Base-by-base conservation (phyloP, 495 filamentous ascomycete species). In the Aspergillus kassunensis region DNA sequence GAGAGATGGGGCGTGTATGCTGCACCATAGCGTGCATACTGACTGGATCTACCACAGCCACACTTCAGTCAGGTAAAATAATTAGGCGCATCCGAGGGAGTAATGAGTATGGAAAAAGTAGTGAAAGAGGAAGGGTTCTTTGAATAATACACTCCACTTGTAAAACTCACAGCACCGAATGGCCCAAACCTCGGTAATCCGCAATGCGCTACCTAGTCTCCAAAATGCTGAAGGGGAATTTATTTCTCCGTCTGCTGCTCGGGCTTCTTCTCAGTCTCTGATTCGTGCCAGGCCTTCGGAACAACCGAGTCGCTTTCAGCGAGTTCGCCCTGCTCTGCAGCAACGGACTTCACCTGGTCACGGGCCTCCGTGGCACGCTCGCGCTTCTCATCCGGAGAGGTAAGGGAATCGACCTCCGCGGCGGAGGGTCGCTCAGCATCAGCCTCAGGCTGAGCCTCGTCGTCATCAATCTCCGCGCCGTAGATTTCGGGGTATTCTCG, bases 401-500 rank as follows among this genome's bases (percentile, higher is more conserved):
- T 56, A 12, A 63, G 16, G 39, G 54, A 57, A 16, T 52, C 60
- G 25, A 43, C 45, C 33, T 66, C 21, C 18, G 53, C 44, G 11
- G 51, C 43, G 6, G 47, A 18, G 37, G 55, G 49, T n/a, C 33
- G 34, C 15, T 53, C 55, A 15, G 45, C 30, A 3, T 8, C 33
- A 44, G 53, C 54, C 6, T 47, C 71, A 16, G 72, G 65, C 9
- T 76, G n/a, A n/a, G n/a, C 80, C n/a, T 93, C 90, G 21, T 95
- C 89, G 33, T 88, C 90, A 42, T 88, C 86, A 16, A 97, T 76
- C 64, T 97, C 93, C n/a, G 84, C 77, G 44, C 88, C 90, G 71
- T 98, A 97, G 42, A 93, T 75, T 24, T 97, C 93, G 25, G 93
- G 93, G 67, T 97, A 83, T 65, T 83, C 67, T 34, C 90, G 78